Base-by-base conservation (phyloP, 2,329 filamentous ascomycete species). In the Knufia fluminis region DNA sequence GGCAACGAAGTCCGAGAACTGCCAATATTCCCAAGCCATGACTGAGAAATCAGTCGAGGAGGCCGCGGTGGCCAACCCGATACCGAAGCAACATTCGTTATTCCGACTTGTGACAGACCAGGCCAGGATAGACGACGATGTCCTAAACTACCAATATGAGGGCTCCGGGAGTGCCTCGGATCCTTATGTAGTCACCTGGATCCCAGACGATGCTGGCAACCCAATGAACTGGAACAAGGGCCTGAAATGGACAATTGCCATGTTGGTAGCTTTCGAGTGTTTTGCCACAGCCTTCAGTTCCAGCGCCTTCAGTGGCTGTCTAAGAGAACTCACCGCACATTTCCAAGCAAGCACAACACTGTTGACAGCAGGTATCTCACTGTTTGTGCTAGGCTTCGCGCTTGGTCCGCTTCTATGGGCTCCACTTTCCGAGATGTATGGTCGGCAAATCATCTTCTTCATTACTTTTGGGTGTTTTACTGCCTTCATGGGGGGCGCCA, bases 251-350 rank as follows among this genome's bases (percentile, higher is more conserved):
- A 61, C 63, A 24, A 77, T 83, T 54, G 83, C 81, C 1, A 60
- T 77, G 46, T 62, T 83, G 35, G 77, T 83, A 50, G 82, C 83
- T 10, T 58, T 83, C 23, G 78, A 83, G 12, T 84, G 82, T 1
- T 72, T 89, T 38, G 82, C 68, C 23, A 82, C 87, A 24, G 72
- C 85, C 2, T 83, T 89, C 58, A 78, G 79, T 48, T 85, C 81
- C 16, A 83, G 80, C 1, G 83, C 83, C 26, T 85, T 79, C 63
- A 78, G 49, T 32, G 56, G 57, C 46, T 53, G 52, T 12, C 31
- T 57, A 23, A 53, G 53, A 77, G 3, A 62, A 67, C 43, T 76
- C 78, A 56, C 65, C 82, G 6, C 75, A 73, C 64, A 76, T 22
- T 75, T 76, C 50, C 55, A 67, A 4, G 68, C 75, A 3, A 66